A percentile compares a stretch with the other conserved stretches of the same genome.
These are phyloP conservation scores for Aspergillus ustus DNA, from an alignment of 2,329 filamentous ascomycete species.

Conservation along the genomic window DNA sequence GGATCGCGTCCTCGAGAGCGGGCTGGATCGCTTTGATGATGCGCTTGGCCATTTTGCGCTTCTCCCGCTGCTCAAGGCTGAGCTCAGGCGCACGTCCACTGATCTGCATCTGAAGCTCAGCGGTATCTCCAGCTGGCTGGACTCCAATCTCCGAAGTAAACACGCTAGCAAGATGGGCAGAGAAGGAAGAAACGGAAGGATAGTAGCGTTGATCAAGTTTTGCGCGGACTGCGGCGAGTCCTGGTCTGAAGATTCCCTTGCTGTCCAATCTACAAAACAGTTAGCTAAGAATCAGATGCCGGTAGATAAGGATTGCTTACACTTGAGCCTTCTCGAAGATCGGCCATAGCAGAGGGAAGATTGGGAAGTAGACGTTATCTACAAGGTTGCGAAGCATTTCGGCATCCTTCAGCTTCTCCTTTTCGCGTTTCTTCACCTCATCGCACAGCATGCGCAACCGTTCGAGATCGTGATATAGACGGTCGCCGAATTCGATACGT, in stretches of 20 bases:
- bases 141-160: constrained; percentile 60
- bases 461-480: constrained; percentile 68
- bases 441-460: constrained; percentile 73
- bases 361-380: constrained; percentile 89
- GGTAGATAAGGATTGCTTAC: constrained; percentile 62
- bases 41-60: constrained; percentile 82
- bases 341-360: constrained; percentile 74
- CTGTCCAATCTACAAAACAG: constrained; percentile 48
- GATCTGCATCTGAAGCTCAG: constrained; percentile 57
- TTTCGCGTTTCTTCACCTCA: constrained; percentile 75
- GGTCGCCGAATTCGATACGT: constrained; percentile 85
- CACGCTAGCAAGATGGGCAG: constrained; percentile 60
- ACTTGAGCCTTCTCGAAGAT: constrained; percentile 78
- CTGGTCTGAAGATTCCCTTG: constrained; percentile 59
- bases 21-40: constrained; percentile 85
- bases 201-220: constrained; percentile 63
- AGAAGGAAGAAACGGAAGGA: constrained; percentile 65
- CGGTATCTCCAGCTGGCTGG: constrained; percentile 50
- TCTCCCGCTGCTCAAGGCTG: constrained; percentile 72
- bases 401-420: constrained; percentile 74
- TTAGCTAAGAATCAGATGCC: constrained; percentile 21
- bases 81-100: constrained; percentile 51
- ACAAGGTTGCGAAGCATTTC: constrained; percentile 79
- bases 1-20: constrained; percentile 73
- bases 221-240: constrained; percentile 56